These are phyloP conservation scores for Cornus suecica DNA, from an alignment of 148 eudicot genomes.

Conservation along the genomic window DNA sequence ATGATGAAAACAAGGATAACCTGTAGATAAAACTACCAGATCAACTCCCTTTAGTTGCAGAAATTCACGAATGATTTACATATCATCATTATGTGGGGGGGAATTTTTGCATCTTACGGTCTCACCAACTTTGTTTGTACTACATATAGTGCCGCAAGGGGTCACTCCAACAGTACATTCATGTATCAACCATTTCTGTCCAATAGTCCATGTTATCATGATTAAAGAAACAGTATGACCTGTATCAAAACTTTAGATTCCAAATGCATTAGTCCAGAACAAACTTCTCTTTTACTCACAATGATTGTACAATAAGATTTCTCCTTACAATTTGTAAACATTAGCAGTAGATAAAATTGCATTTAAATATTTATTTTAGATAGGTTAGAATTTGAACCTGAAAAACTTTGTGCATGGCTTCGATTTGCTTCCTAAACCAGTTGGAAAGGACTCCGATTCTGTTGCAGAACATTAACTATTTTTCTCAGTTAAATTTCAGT, in stretches of 20 bases:
- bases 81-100: neutral
- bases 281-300: conserved; percentile 29
- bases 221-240: conserved; percentile 48
- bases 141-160: conserved; percentile 16
- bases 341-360: conserved; percentile 21
- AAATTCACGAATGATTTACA: neutral
- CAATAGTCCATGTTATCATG: conserved; percentile 40
- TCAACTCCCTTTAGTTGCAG: neutral
- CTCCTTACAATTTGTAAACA: conserved; percentile 21
- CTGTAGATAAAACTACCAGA: neutral
- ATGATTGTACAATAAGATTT: conserved; percentile 20
- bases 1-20: neutral
- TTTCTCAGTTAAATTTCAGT: conserved; percentile 37
- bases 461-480: conserved; percentile 79
- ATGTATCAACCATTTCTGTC: conserved; percentile 45
- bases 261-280: conserved; percentile 60
- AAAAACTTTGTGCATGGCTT: conserved; percentile 99
- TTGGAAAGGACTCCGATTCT: conserved; percentile 79
- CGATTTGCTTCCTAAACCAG: conserved; percentile 99
- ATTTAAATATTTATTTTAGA: conserved; percentile 48
- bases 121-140: conserved; percentile 20
- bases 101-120: conserved; percentile 1
- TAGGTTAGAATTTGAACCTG: conserved; percentile 85
- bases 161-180: conserved; percentile 18
- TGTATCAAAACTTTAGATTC: conserved; percentile 62